Conservation (phyloP, 805 yeast species). For the Vanderwaltozyma verrucispora region DNA sequence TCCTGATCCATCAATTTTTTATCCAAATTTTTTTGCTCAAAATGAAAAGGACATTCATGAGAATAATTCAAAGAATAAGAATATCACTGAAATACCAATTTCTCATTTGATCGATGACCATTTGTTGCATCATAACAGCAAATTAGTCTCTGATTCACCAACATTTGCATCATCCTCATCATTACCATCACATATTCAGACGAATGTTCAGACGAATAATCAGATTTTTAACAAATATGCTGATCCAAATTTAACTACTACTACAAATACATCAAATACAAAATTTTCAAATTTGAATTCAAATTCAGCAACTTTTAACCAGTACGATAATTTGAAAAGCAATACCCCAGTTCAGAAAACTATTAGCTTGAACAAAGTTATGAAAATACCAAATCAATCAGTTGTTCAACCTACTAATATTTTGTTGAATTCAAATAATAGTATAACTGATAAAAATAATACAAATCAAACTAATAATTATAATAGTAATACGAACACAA, state of each 20-base stretch:
- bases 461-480: background rate
- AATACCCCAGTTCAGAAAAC: constrained; percentile 14
- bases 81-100: background rate
- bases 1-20: background rate
- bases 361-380: constrained; percentile 18
- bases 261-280: constrained; percentile 13
- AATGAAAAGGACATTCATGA: background rate
- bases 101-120: background rate
- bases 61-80: background rate
- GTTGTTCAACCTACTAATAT: no score
- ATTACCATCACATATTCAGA: background rate
- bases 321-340: constrained; percentile 1
- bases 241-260: constrained; percentile 27
- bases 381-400: constrained; percentile 7
- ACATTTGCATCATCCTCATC: background rate
- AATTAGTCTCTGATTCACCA: background rate
- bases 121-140: background rate
- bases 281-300: background rate
- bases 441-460: no score
- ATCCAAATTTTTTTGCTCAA: background rate
- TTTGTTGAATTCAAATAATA: no score
- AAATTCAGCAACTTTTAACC: background rate
- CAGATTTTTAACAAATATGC: constrained; percentile 25
- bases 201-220: background rate
- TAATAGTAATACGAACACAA: background rate